A percentile compares a stretch with the other conserved stretches of the same genome.
Evolutionary conservation across 1,284 basidiomycete species (phyloP).

Genomic region (Moesziomyces parantarcticus): DNA sequence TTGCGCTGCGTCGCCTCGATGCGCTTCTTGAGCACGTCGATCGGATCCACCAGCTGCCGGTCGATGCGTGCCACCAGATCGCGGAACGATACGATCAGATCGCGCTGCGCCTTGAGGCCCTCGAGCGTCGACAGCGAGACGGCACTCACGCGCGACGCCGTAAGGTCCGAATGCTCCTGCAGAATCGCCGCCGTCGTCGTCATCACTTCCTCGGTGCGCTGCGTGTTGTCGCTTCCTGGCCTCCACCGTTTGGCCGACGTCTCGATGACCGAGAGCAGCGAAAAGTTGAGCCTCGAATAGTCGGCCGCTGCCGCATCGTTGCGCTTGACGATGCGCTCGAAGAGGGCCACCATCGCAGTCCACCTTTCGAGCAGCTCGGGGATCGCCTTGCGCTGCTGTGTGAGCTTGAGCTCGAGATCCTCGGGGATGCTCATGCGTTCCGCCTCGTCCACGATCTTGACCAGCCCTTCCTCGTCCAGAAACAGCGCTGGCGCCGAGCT

Average conservation of each 20-base stretch:
- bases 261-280: conserved; percentile 39
- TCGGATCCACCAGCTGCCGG: conserved; percentile 41
- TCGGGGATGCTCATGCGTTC: conserved; percentile 48
- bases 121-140: conserved; percentile 35
- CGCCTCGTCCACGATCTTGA: conserved; percentile 41
- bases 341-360: conserved; percentile 43
- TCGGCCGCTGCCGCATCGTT: conserved; percentile 51
- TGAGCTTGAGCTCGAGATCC: conserved; percentile 43
- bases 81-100: conserved; percentile 47
- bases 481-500: conserved; percentile 42
- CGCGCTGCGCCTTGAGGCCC: conserved; percentile 45
- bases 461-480: conserved; percentile 42
- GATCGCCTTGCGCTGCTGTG: conserved; percentile 39
- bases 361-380: conserved; percentile 45
- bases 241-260: conserved; percentile 38
- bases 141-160: conserved; percentile 30
- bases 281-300: conserved; percentile 47
- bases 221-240: conserved; percentile 36
- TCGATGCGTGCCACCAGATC: conserved; percentile 43
- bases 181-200: conserved; percentile 23
- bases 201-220: conserved; percentile 36
- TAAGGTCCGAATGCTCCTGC: conserved; percentile 39
- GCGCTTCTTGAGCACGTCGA: conserved; percentile 42
- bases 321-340: conserved; percentile 47
- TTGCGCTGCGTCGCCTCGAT: conserved; percentile 38